A percentile compares a stretch with the other conserved stretches of the same genome.
These are phyloP conservation scores for Leersia perrieri DNA, from an alignment of 176 grass and related monocot species.

Conservation along the genomic window DNA sequence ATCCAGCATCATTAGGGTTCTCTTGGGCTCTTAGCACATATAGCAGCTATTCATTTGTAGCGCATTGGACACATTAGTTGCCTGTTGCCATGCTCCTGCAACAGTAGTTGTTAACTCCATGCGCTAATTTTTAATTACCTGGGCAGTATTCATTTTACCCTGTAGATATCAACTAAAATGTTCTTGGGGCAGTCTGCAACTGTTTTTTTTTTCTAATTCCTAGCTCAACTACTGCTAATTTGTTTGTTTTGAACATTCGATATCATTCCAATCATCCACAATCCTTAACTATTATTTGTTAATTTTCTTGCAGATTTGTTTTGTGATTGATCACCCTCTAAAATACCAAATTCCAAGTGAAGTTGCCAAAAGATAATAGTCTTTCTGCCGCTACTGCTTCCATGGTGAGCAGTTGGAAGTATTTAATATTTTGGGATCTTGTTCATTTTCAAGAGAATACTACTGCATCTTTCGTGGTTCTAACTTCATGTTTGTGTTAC, in stretches of 20 bases:
- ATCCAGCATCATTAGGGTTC: neutral
- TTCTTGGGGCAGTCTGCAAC: neutral
- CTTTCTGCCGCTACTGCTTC: slow-evolving; percentile 17
- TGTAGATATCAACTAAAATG: neutral
- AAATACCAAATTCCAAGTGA: neutral
- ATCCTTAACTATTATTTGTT: neutral
- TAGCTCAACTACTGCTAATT: neutral
- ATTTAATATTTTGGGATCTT: neutral
- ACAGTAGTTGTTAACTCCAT: neutral
- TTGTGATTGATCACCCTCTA: neutral
- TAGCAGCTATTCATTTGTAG: neutral
- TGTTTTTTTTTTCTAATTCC: neutral
- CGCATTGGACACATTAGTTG: neutral
- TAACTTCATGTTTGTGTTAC: slow-evolving; percentile 5
- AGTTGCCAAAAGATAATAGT: neutral
- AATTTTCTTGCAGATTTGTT: neutral
- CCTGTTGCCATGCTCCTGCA: neutral
- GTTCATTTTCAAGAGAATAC: neutral
- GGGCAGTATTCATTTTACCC: neutral
- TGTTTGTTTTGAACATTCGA: neutral
- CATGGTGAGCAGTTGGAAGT: slow-evolving; percentile 34
- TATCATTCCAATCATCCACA: neutral
- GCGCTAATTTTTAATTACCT: neutral
- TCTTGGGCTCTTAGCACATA: neutral
- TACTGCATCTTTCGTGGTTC: neutral